Conservation (phyloP, 345 rosid species). For the Boechera stricta region DNA sequence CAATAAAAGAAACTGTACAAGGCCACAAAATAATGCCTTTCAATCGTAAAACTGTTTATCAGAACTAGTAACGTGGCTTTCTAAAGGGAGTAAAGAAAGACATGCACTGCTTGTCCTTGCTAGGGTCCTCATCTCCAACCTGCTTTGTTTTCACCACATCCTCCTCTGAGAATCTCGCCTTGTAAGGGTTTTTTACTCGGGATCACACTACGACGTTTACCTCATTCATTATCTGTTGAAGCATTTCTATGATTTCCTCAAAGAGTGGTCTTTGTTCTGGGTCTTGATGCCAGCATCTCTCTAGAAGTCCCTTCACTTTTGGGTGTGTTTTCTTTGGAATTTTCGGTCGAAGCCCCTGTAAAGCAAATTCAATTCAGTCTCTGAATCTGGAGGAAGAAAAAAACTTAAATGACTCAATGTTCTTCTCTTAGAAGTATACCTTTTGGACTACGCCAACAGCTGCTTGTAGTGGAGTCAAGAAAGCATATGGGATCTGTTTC, state of each 20-base stretch:
- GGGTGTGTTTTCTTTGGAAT: conserved; percentile 82
- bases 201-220: conserved; percentile 45
- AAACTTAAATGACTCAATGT: not conserved
- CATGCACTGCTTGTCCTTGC: conserved; percentile 47
- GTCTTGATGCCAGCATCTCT: conserved; percentile 90
- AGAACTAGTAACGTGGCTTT: conserved; percentile 49
- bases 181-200: conserved; percentile 15
- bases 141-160: conserved; percentile 48
- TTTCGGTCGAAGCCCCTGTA: conserved; percentile 74
- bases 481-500: conserved; percentile 80
- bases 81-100: conserved; percentile 52
- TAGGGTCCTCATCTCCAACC: conserved; percentile 59
- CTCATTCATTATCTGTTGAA: conserved; percentile 73
- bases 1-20: conserved; percentile 48
- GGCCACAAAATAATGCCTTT: conserved; percentile 20
- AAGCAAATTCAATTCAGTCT: conserved; percentile 16
- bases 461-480: conserved; percentile 87
- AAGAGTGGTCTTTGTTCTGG: conserved; percentile 80
- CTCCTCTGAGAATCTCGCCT: conserved; percentile 38
- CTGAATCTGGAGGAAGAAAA: not conserved
- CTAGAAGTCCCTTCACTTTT: conserved; percentile 69
- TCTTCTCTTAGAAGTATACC: conserved; percentile 50
- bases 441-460: conserved; percentile 95
- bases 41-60: not conserved
- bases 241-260: conserved; percentile 69